Base-by-base conservation (phyloP, 352 stramenopile species). In the Phytophthora chlamydospora region DNA sequence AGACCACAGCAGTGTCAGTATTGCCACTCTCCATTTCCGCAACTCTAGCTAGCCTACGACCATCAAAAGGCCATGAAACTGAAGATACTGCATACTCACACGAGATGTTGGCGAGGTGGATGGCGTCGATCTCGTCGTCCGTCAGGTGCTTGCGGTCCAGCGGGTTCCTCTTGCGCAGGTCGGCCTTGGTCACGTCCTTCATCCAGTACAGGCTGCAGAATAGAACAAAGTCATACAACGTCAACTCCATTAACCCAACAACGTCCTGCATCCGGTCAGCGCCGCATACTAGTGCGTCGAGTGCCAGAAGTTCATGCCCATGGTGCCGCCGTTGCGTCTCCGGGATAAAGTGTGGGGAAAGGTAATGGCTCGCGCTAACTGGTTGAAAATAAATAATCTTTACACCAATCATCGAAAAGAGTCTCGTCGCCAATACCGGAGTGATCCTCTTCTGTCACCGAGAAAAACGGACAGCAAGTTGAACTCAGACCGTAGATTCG, bases 291-390 rank as follows among this genome's bases (percentile, higher is more conserved):
- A 96, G 68, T 96, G 88, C 40, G 88, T 95, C 55, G 88, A 96
- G 60, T 96, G 88, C 88, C 88, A 96, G 66, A 96, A 96, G 75
- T 95, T 96, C 71, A 80, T 91, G 66, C 76, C 85, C 88, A 96
- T 96, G 19, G 14, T 56, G 19, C 10, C 16, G 8, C 3, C 0
- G n/a, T 41, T 35, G 31, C 32, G 3, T 8, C 10, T 5, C 10
- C 8, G 12, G 17, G 31, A 17, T 29, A 53, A 53, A 19, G 5
- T 17, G 21, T 41, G 40, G 14, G 13, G 16, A 7, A 3, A 17
- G 12, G 34, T 13, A 48, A 27, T 50, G 4, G 31, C 12, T 2
- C 3, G 6, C 17, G 12, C 34, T 51, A 47, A 69, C 41, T 55
- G 57, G 49, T 41, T 24, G 19, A 67, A 71, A 53, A 27, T 2